Evolutionary conservation across 805 yeast species (phyloP).

Genomic region (Candida bentonensis): DNA sequence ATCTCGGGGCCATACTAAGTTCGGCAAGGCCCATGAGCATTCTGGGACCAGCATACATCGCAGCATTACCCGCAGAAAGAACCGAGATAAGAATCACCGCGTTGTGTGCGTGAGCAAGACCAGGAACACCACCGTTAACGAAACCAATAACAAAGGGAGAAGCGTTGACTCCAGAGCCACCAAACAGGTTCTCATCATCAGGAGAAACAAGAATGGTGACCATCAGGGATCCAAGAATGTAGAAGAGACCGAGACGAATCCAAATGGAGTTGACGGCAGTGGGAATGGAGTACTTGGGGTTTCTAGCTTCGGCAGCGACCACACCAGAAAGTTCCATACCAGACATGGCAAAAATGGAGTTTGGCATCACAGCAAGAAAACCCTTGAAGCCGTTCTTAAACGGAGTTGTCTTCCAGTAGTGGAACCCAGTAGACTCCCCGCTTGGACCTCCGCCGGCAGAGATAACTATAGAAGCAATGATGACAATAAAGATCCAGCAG

Average conservation of each 20-base stretch:
- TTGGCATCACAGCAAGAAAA: constrained; percentile 34
- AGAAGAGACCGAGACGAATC: constrained; percentile 49
- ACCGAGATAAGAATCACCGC: constrained; percentile 61
- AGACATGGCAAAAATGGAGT: constrained; percentile 51
- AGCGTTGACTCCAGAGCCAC: constrained; percentile 31
- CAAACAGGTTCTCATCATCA: constrained; percentile 36
- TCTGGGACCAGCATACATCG: constrained; percentile 64
- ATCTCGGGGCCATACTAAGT: constrained; percentile 58
- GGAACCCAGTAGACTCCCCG: constrained; percentile 57
- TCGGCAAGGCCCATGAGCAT: constrained; percentile 57
- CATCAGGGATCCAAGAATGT: constrained; percentile 42
- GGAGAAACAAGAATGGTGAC: constrained; percentile 56
- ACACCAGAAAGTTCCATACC: constrained; percentile 56
- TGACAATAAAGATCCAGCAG: constrained; percentile 48
- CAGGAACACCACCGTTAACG: constrained; percentile 44
- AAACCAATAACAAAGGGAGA: constrained; percentile 81
- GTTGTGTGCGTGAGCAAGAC: constrained; percentile 57
- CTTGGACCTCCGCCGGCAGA: constrained; percentile 67
- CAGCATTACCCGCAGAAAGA: constrained; percentile 69
- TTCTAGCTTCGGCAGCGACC: constrained; percentile 55
- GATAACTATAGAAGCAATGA: constrained; percentile 45
- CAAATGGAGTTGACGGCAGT: constrained; percentile 53
- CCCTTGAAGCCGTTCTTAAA: constrained; percentile 30
- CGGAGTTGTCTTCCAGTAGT: constrained; percentile 57
- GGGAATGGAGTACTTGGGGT: constrained; percentile 52